These are phyloP conservation scores for Vigna nakashimae DNA, from an alignment of 306 rosid genomes.

Conservation along the genomic window DNA sequence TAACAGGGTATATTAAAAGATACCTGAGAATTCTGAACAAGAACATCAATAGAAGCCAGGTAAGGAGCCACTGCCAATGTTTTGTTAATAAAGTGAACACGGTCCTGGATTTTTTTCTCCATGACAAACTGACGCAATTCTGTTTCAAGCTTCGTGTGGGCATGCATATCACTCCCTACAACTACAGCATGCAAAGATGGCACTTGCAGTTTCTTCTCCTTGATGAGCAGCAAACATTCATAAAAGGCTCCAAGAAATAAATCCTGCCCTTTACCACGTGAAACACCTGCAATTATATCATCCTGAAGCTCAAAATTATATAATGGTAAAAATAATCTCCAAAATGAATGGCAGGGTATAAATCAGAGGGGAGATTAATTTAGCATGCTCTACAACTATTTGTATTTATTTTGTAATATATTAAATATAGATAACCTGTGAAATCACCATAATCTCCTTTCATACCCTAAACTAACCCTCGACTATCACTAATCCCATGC, in stretches of 20 bases:
- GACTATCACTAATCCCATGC: too few species aligned
- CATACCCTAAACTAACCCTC: too few species aligned
- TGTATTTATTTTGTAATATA: too few species aligned
- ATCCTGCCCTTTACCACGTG: slow-evolving; percentile 97
- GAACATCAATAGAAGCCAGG: slow-evolving; percentile 89
- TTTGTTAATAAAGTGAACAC: slow-evolving; percentile 91
- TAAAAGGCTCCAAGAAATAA: slow-evolving; percentile 84
- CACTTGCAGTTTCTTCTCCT: slow-evolving; percentile 78
- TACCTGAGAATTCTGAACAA: slow-evolving; percentile 99
- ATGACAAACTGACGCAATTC: slow-evolving; percentile 77
- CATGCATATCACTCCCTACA: slow-evolving; percentile 91
- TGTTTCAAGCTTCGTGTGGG: slow-evolving; percentile 79
- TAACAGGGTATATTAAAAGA: slow-evolving; percentile 17
- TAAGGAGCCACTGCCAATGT: slow-evolving; percentile 92
- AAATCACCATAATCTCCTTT: too few species aligned
- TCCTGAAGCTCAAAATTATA: slow-evolving; percentile 37
- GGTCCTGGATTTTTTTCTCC: slow-evolving; percentile 78
- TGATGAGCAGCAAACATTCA: slow-evolving; percentile 68
- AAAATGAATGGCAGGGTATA: slow-evolving; percentile 4
- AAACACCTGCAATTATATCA: slow-evolving; percentile 72
- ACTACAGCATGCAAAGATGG: slow-evolving; percentile 86
- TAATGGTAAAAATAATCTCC: slow-evolving; percentile 15
- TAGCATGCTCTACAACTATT: too few species aligned
- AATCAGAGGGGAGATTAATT: neutral
- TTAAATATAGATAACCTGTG: too few species aligned